Evolutionary conservation across 2,329 filamentous ascomycete genomes (phyloP).

Genomic region (Phaeophleospora eucalypticola): DNA sequence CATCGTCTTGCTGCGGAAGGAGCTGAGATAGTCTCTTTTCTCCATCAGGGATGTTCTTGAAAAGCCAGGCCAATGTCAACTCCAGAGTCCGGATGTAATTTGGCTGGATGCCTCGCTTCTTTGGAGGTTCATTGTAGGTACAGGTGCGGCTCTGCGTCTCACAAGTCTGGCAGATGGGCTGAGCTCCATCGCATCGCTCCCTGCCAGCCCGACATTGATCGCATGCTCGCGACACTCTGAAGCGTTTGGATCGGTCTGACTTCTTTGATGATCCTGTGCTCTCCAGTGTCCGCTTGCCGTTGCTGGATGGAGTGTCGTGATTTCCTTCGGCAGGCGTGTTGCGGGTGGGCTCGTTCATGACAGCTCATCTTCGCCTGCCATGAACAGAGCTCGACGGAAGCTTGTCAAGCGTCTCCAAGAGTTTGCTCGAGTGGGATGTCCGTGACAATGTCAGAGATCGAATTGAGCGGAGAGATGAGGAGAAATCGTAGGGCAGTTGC

Average conservation of each 20-base stretch:
- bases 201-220: slow-evolving; percentile 34
- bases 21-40: slow-evolving; percentile 56
- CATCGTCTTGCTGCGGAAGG: slow-evolving; percentile 45
- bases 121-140: slow-evolving; percentile 67
- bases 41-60: slow-evolving; percentile 54
- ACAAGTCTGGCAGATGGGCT: slow-evolving; percentile 65
- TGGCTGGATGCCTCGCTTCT: slow-evolving; percentile 75
- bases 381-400: not conserved
- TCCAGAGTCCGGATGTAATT: slow-evolving; percentile 74
- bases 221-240: slow-evolving; percentile 38
- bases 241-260: slow-evolving; percentile 49
- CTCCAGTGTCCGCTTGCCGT: slow-evolving; percentile 14
- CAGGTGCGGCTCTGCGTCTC: slow-evolving; percentile 60
- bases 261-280: slow-evolving; percentile 12
- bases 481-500: too few relatives aligned
- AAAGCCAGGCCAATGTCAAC: slow-evolving; percentile 62
- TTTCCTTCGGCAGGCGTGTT: slow-evolving; percentile 10
- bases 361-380: slow-evolving; percentile 9
- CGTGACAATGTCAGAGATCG: too few relatives aligned
- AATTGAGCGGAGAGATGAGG: too few relatives aligned
- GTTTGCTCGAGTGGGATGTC: too few relatives aligned
- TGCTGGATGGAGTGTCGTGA: not conserved
- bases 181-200: slow-evolving; percentile 70
- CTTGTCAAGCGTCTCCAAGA: not conserved
- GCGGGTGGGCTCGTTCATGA: slow-evolving; percentile 12